Evolutionary conservation across 2,329 filamentous ascomycete species (phyloP).

Genomic region (Aspergillus proliferans): DNA sequence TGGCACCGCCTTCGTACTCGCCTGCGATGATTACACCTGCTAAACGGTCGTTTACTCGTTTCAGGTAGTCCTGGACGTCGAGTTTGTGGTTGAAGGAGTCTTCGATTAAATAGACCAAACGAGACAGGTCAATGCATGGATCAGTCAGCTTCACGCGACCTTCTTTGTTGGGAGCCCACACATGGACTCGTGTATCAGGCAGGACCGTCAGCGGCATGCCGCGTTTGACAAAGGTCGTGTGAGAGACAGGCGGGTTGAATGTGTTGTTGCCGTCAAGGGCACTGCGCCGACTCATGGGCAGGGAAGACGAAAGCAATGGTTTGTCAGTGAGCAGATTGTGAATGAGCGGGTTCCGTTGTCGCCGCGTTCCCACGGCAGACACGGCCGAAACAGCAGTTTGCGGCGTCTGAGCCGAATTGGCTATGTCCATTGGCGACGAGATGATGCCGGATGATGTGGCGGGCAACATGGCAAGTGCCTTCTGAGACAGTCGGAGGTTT

Average conservation of each 20-base stretch:
- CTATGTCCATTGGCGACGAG: constrained; percentile 78
- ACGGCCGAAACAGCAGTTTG: constrained; percentile 24
- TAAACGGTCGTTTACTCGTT: constrained; percentile 70
- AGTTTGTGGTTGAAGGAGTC: constrained; percentile 85
- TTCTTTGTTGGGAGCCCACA: constrained; percentile 63
- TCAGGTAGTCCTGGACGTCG: constrained; percentile 74
- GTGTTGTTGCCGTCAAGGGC: constrained; percentile 26
- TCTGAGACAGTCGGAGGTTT: constrained; percentile 68
- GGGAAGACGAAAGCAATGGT: constrained; percentile 82
- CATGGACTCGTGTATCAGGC: constrained; percentile 59
- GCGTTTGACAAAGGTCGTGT: constrained; percentile 79
- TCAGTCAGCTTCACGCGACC: constrained; percentile 68
- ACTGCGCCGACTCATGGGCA: constrained; percentile 64
- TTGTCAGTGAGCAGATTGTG: constrained; percentile 96
- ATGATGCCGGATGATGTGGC: constrained; percentile 80
- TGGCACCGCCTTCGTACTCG: constrained; percentile 91
- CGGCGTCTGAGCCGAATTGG: constrained; percentile 46
- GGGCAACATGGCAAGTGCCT: constrained; percentile 69
- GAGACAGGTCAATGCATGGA: constrained; percentile 71
- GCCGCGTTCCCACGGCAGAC: constrained; percentile 50
- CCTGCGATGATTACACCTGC: constrained; percentile 92
- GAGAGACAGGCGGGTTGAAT: constrained; percentile 36
- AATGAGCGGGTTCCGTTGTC: constrained; percentile 76
- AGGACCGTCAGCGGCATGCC: constrained; percentile 85
- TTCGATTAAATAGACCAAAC: constrained; percentile 80